These are phyloP conservation scores for Aegilops umbellulata DNA, from an alignment of 176 grass and related monocot species.

Conservation along the genomic window DNA sequence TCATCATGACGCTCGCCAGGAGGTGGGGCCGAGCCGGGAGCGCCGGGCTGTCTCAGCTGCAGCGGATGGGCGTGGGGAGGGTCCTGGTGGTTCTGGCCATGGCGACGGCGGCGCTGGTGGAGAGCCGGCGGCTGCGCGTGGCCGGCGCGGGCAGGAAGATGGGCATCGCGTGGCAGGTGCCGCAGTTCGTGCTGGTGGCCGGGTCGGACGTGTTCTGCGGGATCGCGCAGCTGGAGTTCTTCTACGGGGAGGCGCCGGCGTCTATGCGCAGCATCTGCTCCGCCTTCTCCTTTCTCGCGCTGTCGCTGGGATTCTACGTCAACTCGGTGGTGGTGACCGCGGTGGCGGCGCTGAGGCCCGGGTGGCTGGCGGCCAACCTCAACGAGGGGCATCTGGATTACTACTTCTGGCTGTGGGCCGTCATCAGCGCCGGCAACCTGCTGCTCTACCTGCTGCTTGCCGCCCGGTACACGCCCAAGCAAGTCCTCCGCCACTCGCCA, in stretches of 20 bases:
- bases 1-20: conserved; percentile 39
- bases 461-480: conserved; percentile 45
- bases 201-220: conserved; percentile 71
- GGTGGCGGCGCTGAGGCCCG: conserved; percentile 35
- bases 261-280: conserved; percentile 85
- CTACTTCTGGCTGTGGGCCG: conserved; percentile 54
- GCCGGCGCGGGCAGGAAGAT: conserved; percentile 14
- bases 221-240: conserved; percentile 85
- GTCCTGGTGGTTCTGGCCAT: conserved; percentile 56
- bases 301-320: conserved; percentile 64
- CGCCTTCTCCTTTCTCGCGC: conserved; percentile 64
- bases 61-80: conserved; percentile 84
- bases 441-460: conserved; percentile 39
- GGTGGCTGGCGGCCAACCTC: conserved; percentile 34
- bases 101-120: conserved; percentile 55
- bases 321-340: conserved; percentile 65
- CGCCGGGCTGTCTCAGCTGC: conserved; percentile 55
- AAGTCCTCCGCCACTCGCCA: conserved; percentile 9
- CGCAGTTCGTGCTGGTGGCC: conserved; percentile 65
- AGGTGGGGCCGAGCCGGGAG: conserved; percentile 9
- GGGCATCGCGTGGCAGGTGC: conserved; percentile 69
- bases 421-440: conserved; percentile 38
- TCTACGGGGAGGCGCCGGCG: conserved; percentile 73
- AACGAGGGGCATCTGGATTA: conserved; percentile 55
- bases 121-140: conserved; percentile 44